phyloP scores from a whole-genome alignment of 768 basidiomycete genomes.

The Mycena amicta region DNA sequence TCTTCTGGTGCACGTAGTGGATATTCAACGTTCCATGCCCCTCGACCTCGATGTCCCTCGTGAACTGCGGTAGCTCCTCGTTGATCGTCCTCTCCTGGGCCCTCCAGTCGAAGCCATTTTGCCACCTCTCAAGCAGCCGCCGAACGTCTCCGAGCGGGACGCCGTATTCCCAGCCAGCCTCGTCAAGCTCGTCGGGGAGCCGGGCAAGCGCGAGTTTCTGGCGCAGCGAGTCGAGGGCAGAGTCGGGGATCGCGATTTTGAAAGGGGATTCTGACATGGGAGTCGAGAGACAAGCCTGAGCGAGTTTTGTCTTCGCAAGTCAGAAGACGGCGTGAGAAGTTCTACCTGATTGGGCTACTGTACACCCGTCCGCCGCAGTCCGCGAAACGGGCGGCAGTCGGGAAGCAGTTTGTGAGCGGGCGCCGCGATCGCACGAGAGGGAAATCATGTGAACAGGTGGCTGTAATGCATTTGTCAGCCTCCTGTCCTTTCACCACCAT shows the following conservation, averaged over 20 bases:
- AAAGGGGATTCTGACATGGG: conserved; percentile 42
- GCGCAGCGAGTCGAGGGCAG: conserved; percentile 39
- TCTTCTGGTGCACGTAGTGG: conserved; percentile 48
- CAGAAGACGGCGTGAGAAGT: not conserved
- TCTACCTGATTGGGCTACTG: too few relatives aligned
- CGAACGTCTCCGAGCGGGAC: conserved; percentile 50
- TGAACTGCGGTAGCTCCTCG: conserved; percentile 44
- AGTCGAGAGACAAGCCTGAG: conserved; percentile 29
- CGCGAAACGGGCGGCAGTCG: too few relatives aligned
- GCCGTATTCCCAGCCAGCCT: conserved; percentile 54
- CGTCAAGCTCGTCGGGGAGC: conserved; percentile 61
- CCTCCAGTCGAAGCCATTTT: conserved; percentile 42
- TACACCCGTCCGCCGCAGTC: too few relatives aligned
- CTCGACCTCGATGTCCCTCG: conserved; percentile 42
- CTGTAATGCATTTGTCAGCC: too few relatives aligned
- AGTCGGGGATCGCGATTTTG: conserved; percentile 48
- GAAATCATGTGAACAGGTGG: too few relatives aligned
- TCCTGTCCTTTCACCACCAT: too few relatives aligned
- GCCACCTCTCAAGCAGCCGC: conserved; percentile 51
- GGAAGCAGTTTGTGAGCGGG: too few relatives aligned
- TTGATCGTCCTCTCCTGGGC: conserved; percentile 40
- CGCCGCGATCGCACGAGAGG: too few relatives aligned
- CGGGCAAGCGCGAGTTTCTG: conserved; percentile 49
- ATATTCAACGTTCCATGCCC: conserved; percentile 40
- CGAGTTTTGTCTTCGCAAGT: too few relatives aligned